A percentile compares a stretch with the other conserved stretches of the same genome.
Conservation (phyloP, 768 basidiomycete genomes). For the Termitomyces sp. region DNA sequence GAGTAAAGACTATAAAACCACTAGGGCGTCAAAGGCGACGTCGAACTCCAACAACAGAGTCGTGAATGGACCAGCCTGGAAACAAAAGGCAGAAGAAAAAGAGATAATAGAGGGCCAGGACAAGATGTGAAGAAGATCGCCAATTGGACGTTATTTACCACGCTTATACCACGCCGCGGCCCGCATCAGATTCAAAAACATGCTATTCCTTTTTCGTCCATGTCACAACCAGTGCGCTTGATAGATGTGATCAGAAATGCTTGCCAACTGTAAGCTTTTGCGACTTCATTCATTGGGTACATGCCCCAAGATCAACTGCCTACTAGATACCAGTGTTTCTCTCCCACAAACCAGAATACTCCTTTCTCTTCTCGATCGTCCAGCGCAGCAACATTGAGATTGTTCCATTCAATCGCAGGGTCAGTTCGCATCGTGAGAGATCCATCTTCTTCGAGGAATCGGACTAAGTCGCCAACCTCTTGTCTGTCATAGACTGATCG, state of each 20-base stretch:
- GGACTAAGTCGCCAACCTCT: slow-evolving; percentile 65
- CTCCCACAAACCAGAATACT: slow-evolving; percentile 58
- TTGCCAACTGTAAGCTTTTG: neutral
- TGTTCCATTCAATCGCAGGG: slow-evolving; percentile 21
- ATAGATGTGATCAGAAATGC: neutral
- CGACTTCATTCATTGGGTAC: slow-evolving; percentile 8
- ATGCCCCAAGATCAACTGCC: slow-evolving; percentile 7
- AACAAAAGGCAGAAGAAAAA: slow-evolving; percentile 24
- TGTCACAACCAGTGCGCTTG: neutral
- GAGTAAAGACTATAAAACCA: slow-evolving; percentile 33
- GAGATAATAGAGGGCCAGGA: slow-evolving; percentile 12
- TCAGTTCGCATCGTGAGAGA: slow-evolving; percentile 37
- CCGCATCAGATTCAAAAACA: neutral
- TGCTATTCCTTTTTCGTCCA: neutral
- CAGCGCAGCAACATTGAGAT: slow-evolving; percentile 30
- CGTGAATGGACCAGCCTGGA: slow-evolving; percentile 28
- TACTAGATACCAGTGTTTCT: slow-evolving; percentile 69
- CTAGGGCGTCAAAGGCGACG: slow-evolving; percentile 35
- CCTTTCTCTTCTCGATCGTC: slow-evolving; percentile 52
- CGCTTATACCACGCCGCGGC: neutral
- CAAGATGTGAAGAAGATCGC: neutral
- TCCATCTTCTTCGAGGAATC: slow-evolving; percentile 51
- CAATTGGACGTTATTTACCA: neutral
- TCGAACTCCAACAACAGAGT: slow-evolving; percentile 24
- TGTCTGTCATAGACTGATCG: slow-evolving; percentile 73